Evolutionary conservation across 306 rosid genomes (phyloP), one percentile per base, ranked within the genome.

Genomic region (Canavalia gladiata): DNA sequence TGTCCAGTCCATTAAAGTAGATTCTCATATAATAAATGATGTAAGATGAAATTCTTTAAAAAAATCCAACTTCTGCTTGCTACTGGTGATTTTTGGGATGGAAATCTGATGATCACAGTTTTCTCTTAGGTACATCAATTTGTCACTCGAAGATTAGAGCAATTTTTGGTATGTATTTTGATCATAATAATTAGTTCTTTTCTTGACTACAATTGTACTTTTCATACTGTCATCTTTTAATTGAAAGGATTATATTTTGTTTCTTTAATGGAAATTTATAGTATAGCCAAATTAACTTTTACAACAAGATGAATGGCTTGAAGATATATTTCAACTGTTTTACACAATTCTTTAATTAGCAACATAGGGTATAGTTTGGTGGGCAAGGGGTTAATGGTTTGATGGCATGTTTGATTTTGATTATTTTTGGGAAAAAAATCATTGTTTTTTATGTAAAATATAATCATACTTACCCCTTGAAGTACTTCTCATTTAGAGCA

Each of bases 71-170:
- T n/a, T 85, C 9, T 9, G 1, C 33, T 78, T 65, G 55, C 62
- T 54, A 42, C 47, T 56, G 50, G 34, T 78, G 28, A 28, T 43
- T 6, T 50, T 18, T 63, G 78, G 63, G 34, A 86, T 54, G 51
- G 28, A 81, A 75, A 70, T 58, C 37, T 79, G 75, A 83, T 76
- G 13, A 42, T 75, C 77, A 46, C 72, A n/a, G 52, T 12, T 79
- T 70, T 67, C 46, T 56, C 51, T 84, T 79, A 95, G 98, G 98
- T 82, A 64, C 89, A 70, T 82, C 92, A 90, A 86, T 95, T 95
- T 82, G 94, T 95, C 71, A 86, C 86, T 73, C 91, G 97, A 68
- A 90, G 98, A 87, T 81, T 95, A 58, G 98, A 95, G 91, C 98
- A 95, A 70, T 92, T 83, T 91, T 86, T 95, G 97, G 97, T 95